These are phyloP conservation scores for Aspergillus nidulans DNA, from an alignment of 495 filamentous ascomycete species.

Conservation along the genomic window DNA sequence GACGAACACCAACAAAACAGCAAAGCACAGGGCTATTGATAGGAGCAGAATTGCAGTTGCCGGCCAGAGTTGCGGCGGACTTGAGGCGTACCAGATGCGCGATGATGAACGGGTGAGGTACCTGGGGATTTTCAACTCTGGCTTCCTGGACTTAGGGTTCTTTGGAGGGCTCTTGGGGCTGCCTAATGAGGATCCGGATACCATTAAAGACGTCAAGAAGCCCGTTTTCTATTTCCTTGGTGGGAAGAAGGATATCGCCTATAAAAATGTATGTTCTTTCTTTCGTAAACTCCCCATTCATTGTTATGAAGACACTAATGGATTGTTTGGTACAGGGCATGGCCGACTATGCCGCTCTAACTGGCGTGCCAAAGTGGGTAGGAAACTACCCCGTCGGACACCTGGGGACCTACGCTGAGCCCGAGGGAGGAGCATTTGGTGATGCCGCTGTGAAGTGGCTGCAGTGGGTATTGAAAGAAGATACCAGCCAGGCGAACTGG, in stretches of 20 bases:
- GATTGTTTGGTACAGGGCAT: slow-evolving; percentile 1
- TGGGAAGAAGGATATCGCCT: slow-evolving; percentile 7
- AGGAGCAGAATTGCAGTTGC: neutral
- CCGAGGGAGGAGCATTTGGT: slow-evolving; percentile 8
- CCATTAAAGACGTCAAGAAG: slow-evolving; percentile 3
- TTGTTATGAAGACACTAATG: neutral
- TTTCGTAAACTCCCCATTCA: neutral
- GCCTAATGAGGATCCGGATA: neutral
- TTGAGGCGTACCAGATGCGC: slow-evolving; percentile 8
- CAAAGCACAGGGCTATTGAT: neutral
- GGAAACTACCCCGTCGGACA: slow-evolving; percentile 11
- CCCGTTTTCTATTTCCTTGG: slow-evolving; percentile 15
- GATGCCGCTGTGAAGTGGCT: slow-evolving; percentile 11
- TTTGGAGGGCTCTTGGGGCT: neutral
- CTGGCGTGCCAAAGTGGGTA: slow-evolving; percentile 9
- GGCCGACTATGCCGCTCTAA: slow-evolving; percentile 2
- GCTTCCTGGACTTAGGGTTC: neutral
- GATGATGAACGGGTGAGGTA: neutral
- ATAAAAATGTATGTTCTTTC: slow-evolving; percentile 9
- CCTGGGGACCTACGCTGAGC: slow-evolving; percentile 2
- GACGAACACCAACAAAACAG: neutral
- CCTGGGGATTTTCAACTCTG: slow-evolving; percentile 7
- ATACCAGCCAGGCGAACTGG: neutral
- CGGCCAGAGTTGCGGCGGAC: slow-evolving; percentile 4
- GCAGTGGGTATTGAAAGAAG: slow-evolving; percentile 1